Conservation (phyloP, 208 protist species). For the Vickermania spadyakhi region DNA sequence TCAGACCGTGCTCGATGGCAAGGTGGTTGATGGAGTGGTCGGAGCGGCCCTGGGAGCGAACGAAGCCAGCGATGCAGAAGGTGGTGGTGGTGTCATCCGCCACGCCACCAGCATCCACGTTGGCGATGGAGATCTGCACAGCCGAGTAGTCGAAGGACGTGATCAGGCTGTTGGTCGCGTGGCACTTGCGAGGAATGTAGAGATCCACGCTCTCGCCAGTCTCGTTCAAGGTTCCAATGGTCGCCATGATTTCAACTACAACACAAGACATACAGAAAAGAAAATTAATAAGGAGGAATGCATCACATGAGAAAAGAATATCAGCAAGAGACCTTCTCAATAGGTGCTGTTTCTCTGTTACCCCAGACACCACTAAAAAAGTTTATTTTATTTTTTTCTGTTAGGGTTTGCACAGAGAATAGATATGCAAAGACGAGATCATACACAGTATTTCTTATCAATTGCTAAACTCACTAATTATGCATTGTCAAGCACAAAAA, state of each 20-base stretch:
- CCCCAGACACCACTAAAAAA: too few relatives aligned
- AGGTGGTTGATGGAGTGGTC: conserved; percentile 95
- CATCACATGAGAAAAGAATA: too few relatives aligned
- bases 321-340: too few relatives aligned
- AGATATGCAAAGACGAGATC: too few relatives aligned
- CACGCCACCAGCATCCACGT: conserved; percentile 87
- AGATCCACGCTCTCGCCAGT: conserved; percentile 91
- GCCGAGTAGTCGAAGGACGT: conserved; percentile 92
- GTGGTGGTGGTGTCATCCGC: conserved; percentile 90
- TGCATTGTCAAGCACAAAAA: too few relatives aligned
- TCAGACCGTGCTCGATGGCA: conserved; percentile 63
- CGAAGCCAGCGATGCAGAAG: conserved; percentile 92
- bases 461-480: too few relatives aligned
- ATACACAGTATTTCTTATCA: too few relatives aligned
- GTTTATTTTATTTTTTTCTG: too few relatives aligned
- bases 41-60: conserved; percentile 88
- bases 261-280: too few relatives aligned
- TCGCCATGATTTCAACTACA: conserved; percentile 44
- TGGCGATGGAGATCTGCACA: conserved; percentile 94
- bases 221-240: conserved; percentile 89
- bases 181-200: conserved; percentile 96
- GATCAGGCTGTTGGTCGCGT: conserved; percentile 94
- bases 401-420: too few relatives aligned
- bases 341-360: too few relatives aligned
- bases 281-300: too few relatives aligned